phyloP scores from a whole-genome alignment of 495 filamentous ascomycete genomes.

The Wilcoxina mikolae region DNA sequence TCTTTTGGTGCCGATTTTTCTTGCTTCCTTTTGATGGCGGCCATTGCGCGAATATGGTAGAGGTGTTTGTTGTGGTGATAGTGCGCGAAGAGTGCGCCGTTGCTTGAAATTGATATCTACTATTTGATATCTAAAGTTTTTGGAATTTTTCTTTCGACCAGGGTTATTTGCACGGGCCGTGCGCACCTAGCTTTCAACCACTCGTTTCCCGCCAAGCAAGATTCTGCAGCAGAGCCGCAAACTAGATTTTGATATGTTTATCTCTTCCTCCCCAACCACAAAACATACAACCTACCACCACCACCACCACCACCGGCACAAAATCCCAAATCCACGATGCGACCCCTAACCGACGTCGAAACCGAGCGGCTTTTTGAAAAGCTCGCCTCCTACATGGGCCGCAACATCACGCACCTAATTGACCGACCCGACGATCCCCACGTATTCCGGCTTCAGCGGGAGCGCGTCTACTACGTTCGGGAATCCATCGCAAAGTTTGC shows the following conservation, averaged over 20 bases:
- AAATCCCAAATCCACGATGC: constrained; percentile 38
- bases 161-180: no score
- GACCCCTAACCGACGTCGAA: constrained; percentile 58
- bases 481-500: constrained; percentile 83
- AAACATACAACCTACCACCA: neutral
- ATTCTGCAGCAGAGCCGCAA: no score
- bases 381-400: constrained; percentile 54
- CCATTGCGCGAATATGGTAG: constrained; percentile 2
- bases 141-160: no score
- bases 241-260: no score
- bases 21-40: constrained; percentile 23
- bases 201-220: no score
- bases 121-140: no score
- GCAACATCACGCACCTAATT: constrained; percentile 65
- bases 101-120: no score
- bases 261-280: neutral
- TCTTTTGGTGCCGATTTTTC: constrained; percentile 9
- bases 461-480: constrained; percentile 76
- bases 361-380: constrained; percentile 64
- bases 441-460: constrained; percentile 64
- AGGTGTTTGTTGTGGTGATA: neutral
- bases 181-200: no score
- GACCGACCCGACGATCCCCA: constrained; percentile 51
- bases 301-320: neutral
- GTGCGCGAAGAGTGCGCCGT: no score